Percentiles rank a stretch among this genome's conserved stretches.
Evolutionary conservation across 345 rosid genomes (phyloP).

Genomic region (Camelina hispida): DNA sequence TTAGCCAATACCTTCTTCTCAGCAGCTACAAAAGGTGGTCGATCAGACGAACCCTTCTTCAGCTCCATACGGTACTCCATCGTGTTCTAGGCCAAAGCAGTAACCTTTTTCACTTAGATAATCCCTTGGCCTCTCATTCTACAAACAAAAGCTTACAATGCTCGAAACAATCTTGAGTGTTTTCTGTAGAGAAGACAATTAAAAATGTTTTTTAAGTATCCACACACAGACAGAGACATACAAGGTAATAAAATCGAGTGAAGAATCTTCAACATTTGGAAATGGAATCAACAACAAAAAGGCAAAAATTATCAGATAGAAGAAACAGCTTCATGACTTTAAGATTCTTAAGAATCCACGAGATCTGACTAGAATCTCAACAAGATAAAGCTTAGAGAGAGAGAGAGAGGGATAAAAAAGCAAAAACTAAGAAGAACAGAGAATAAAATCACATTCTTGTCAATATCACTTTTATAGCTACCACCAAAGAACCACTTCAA

Average conservation of each 20-base stretch:
- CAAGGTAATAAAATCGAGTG: background rate
- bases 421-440: constrained; percentile 15
- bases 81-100: background rate
- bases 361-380: constrained; percentile 36
- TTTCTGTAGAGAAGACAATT: constrained; percentile 15
- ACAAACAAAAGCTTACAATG: background rate
- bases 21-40: constrained; percentile 42
- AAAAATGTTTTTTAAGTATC: constrained; percentile 14
- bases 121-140: constrained; percentile 22
- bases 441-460: constrained; percentile 4
- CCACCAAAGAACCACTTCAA: constrained; percentile 9
- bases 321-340: background rate
- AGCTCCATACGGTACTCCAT: constrained; percentile 54
- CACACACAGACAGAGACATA: background rate
- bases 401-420: background rate
- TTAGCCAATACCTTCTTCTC: constrained; percentile 41
- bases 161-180: background rate
- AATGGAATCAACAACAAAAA: background rate
- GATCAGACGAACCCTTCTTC: constrained; percentile 45
- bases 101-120: constrained; percentile 17
- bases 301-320: background rate
- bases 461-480: background rate
- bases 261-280: background rate
- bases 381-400: constrained; percentile 6
- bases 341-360: background rate